Conservation (phyloP, 208 protist genomes). For the Leishmania amazonensis region DNA sequence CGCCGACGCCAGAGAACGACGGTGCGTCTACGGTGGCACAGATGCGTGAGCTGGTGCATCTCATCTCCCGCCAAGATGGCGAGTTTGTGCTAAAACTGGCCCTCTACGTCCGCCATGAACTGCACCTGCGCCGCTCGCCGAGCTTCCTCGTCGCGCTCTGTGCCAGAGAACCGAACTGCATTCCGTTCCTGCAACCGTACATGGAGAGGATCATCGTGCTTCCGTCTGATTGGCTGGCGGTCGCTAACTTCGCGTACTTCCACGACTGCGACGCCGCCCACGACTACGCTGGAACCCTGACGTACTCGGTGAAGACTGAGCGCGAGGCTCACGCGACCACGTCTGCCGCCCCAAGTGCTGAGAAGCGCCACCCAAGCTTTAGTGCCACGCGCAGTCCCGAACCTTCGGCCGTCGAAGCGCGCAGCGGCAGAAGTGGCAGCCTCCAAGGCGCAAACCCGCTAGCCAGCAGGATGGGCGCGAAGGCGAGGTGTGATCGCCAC, state of each 20-base stretch:
- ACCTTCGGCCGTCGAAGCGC: not conserved
- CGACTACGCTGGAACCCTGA: constrained; percentile 3
- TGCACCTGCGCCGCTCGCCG: constrained; percentile 91
- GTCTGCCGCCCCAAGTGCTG: not conserved
- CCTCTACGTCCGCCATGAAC: constrained; percentile 90
- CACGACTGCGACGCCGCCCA: constrained; percentile 48
- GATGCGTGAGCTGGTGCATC: constrained; percentile 60
- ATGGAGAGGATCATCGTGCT: constrained; percentile 79
- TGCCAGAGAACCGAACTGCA: constrained; percentile 68
- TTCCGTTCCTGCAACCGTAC: constrained; percentile 88
- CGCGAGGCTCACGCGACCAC: not conserved
- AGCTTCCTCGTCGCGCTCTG: constrained; percentile 92
- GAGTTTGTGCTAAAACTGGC: constrained; percentile 94
- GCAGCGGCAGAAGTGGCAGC: not conserved
- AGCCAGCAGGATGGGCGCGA: not conserved
- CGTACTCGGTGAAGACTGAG: not conserved
- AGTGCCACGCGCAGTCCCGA: not conserved
- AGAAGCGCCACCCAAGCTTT: not conserved
- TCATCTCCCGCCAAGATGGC: constrained; percentile 63
- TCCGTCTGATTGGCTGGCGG: constrained; percentile 94
- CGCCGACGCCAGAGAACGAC: constrained; percentile 1
- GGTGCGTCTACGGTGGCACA: constrained; percentile 26
- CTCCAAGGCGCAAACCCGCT: not conserved
- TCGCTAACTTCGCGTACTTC: constrained; percentile 85
- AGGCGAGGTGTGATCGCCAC: no score